A percentile compares a stretch with the other conserved stretches of the same genome.
These are phyloP conservation scores for Sonneratia caseolaris DNA, from an alignment of 345 rosid species.

Conservation along the genomic window DNA sequence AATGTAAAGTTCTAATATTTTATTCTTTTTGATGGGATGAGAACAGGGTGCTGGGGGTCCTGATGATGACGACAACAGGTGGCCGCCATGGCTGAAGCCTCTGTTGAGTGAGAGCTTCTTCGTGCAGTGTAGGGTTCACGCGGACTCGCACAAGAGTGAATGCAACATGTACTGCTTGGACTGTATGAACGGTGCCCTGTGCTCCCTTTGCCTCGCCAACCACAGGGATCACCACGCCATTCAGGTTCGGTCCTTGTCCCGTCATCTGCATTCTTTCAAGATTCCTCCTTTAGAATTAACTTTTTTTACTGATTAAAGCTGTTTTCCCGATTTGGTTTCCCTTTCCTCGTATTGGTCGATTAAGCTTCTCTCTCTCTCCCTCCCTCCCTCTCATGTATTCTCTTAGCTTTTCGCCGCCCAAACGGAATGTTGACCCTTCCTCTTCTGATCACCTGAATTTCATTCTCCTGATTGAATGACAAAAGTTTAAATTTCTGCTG, in stretches of 20 bases:
- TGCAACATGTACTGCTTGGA: slow-evolving; percentile 98
- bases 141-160: slow-evolving; percentile 85
- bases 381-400: too few species aligned
- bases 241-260: slow-evolving; percentile 41
- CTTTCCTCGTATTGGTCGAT: neutral
- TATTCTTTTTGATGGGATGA: slow-evolving; percentile 10
- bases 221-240: slow-evolving; percentile 75
- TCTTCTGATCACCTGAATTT: neutral
- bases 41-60: slow-evolving; percentile 62
- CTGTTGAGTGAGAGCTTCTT: slow-evolving; percentile 68
- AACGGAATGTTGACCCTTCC: neutral
- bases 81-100: slow-evolving; percentile 85
- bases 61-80: slow-evolving; percentile 53
- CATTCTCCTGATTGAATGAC: neutral
- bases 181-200: slow-evolving; percentile 73
- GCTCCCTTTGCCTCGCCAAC: slow-evolving; percentile 60
- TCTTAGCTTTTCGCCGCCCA: too few species aligned
- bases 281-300: neutral
- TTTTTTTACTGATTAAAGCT: neutral
- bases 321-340: neutral
- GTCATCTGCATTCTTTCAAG: slow-evolving; percentile 3
- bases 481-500: neutral
- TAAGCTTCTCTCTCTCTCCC: too few species aligned
- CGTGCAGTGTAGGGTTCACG: slow-evolving; percentile 78
- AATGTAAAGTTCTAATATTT: slow-evolving; percentile 11